These are phyloP conservation scores for Scutellaria galericulata DNA, from an alignment of 257 asterid species.

Conservation along the genomic window DNA sequence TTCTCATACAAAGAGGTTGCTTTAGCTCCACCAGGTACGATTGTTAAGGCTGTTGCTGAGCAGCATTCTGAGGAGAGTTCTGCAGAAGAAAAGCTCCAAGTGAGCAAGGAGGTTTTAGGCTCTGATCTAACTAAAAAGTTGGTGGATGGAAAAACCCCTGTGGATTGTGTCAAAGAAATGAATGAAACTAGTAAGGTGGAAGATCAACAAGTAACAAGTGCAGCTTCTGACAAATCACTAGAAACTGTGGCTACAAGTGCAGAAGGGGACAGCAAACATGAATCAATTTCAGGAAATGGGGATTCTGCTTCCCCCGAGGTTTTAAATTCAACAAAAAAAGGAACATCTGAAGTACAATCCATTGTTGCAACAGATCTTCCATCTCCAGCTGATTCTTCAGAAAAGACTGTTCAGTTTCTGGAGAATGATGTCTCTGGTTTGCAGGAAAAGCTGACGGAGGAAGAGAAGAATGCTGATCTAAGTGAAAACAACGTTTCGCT, in stretches of 20 bases:
- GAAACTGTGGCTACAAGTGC: slow-evolving; percentile 39
- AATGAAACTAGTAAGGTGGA: slow-evolving; percentile 40
- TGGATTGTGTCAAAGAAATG: slow-evolving; percentile 33
- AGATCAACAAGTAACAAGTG: slow-evolving; percentile 34
- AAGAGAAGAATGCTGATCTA: slow-evolving; percentile 37
- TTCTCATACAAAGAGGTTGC: slow-evolving; percentile 94
- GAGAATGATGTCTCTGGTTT: slow-evolving; percentile 44
- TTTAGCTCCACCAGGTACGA: slow-evolving; percentile 89
- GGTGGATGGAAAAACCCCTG: slow-evolving; percentile 39
- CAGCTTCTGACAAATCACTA: slow-evolving; percentile 41
- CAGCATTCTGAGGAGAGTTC: slow-evolving; percentile 48
- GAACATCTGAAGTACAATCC: slow-evolving; percentile 35
- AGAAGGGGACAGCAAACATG: slow-evolving; percentile 32
- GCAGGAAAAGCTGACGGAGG: slow-evolving; percentile 38
- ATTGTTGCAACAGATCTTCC: slow-evolving; percentile 34
- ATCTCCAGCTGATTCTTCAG: slow-evolving; percentile 33
- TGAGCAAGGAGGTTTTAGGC: slow-evolving; percentile 36
- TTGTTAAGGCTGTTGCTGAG: slow-evolving; percentile 72
- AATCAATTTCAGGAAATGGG: slow-evolving; percentile 33
- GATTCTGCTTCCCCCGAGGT: slow-evolving; percentile 36
- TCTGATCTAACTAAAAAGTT: slow-evolving; percentile 39
- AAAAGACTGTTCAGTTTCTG: slow-evolving; percentile 32
- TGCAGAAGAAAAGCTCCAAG: slow-evolving; percentile 42
- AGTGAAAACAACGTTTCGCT: slow-evolving; percentile 28
- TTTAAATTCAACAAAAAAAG: slow-evolving; percentile 34